Evolutionary conservation across 331 rosid species (phyloP).

Genomic region (Quercus phellos): DNA sequence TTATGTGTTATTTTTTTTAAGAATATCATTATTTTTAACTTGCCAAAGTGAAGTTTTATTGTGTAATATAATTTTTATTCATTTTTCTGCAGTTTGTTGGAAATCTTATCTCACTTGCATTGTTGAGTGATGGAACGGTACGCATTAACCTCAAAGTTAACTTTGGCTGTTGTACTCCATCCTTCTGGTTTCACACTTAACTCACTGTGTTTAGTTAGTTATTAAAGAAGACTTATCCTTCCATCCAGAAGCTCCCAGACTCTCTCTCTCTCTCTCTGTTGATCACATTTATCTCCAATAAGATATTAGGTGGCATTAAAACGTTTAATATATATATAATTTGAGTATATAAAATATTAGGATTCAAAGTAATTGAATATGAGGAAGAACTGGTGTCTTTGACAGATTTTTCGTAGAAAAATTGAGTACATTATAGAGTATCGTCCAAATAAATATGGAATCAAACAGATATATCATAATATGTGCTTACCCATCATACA

Average conservation of each 20-base stretch:
- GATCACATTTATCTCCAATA: not conserved
- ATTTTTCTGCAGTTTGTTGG: conserved; percentile 65
- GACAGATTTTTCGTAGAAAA: not conserved
- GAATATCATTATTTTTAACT: not conserved
- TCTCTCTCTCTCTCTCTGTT: not conserved
- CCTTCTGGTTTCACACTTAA: not conserved
- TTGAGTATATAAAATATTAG: not conserved
- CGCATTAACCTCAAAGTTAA: conserved; percentile 14
- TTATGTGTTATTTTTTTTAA: conserved; percentile 9
- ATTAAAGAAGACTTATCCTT: not conserved
- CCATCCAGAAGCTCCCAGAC: not conserved
- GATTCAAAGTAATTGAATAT: not conserved
- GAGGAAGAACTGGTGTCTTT: conserved; percentile 7
- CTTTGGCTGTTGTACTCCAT: not conserved
- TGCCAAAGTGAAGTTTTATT: conserved; percentile 11
- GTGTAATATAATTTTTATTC: not conserved
- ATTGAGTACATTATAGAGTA: not conserved
- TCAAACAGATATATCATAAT: not conserved
- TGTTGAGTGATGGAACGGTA: conserved; percentile 60
- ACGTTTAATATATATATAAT: not conserved
- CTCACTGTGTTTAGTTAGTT: not conserved
- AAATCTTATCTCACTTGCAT: conserved; percentile 72
- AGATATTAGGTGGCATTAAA: not conserved
- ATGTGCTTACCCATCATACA: not conserved
- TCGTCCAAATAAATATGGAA: not conserved